Conservation (phyloP, 805 yeast species). For the Candida parachauliodes region DNA sequence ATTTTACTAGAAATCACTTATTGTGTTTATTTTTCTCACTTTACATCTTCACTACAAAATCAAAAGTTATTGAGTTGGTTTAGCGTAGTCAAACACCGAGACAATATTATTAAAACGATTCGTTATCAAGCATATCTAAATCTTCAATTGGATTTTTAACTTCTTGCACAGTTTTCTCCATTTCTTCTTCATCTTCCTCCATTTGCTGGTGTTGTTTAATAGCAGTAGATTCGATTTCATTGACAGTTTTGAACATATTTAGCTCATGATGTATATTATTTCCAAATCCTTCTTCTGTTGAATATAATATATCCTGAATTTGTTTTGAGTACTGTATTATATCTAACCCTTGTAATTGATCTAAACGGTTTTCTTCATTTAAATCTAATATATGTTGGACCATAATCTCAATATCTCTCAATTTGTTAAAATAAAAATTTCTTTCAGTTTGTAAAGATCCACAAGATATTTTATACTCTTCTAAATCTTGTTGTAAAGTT, state of each 20-base stretch:
- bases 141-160: slow-evolving; percentile 12
- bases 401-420: slow-evolving; percentile 82
- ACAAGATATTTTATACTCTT: slow-evolving; percentile 55
- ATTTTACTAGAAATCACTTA: too few species aligned
- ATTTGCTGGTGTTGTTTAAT: slow-evolving; percentile 3
- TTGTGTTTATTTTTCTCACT: too few species aligned
- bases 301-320: slow-evolving; percentile 72
- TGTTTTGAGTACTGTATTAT: slow-evolving; percentile 39
- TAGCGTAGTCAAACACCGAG: too few species aligned
- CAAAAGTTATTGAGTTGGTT: too few species aligned
- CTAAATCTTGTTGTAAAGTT: slow-evolving; percentile 37
- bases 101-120: slow-evolving; percentile 15
- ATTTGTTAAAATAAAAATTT: slow-evolving; percentile 83
- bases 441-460: slow-evolving; percentile 78
- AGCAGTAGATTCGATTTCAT: not conserved
- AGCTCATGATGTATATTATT: slow-evolving; percentile 7
- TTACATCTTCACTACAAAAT: too few species aligned
- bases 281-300: slow-evolving; percentile 78
- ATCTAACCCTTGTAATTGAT: slow-evolving; percentile 30
- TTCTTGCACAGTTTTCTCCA: not conserved
- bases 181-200: slow-evolving; percentile 33
- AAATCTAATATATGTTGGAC: slow-evolving; percentile 48
- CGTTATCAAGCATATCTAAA: slow-evolving; percentile 13
- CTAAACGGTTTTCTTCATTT: slow-evolving; percentile 32
- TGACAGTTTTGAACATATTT: not conserved